Evolutionary conservation across 1,139 yeast genomes (phyloP).

Genomic region (Yueomyces sp.): DNA sequence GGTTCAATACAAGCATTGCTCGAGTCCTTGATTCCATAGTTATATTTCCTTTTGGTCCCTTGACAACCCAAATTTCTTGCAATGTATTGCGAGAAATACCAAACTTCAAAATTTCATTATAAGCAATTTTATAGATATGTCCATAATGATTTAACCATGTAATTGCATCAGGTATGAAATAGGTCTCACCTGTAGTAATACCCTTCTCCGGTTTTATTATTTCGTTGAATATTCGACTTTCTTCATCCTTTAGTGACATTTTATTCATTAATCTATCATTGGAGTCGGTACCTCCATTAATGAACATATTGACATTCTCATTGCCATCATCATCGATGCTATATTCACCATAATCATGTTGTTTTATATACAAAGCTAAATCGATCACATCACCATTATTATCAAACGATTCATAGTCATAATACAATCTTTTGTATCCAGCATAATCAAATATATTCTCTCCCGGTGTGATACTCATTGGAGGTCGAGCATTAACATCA

Average conservation of each 20-base stretch:
- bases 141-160: neutral
- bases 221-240: neutral
- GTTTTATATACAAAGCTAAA: neutral
- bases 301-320: neutral
- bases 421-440: neutral
- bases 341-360: too few species aligned
- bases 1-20: slow-evolving; percentile 3
- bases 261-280: too few species aligned
- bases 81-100: neutral
- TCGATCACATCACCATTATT: neutral
- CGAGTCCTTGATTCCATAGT: slow-evolving; percentile 1
- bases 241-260: neutral
- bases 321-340: neutral
- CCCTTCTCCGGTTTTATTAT: neutral
- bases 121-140: neutral
- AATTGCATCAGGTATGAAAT: neutral
- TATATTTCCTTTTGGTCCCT: neutral
- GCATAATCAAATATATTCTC: neutral
- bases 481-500: neutral
- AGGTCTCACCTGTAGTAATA: neutral
- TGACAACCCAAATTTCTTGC: neutral
- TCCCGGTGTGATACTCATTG: neutral
- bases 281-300: too few species aligned
- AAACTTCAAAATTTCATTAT: neutral
- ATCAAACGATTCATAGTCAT: neutral